Base-by-base conservation (phyloP, 2,329 filamentous ascomycete species). In the Ophiostoma angusticollis region DNA sequence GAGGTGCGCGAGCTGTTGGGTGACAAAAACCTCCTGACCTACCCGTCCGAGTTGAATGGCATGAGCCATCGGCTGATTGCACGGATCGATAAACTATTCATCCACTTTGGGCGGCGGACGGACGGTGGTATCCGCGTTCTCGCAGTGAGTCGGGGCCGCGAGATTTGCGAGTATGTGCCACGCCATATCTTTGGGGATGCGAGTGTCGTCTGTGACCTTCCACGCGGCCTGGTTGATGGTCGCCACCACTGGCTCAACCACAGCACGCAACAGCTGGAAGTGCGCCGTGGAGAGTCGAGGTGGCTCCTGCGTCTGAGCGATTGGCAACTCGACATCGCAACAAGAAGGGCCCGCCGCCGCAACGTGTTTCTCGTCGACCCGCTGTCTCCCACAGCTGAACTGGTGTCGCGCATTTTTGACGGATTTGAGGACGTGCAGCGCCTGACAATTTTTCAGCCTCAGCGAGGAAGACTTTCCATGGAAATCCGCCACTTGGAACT, bases 231-330 rank as follows among this genome's bases (percentile, higher is more conserved):
- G 0, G 44, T 76, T 0, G 52, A 68, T 0, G 54, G 64, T 6
- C 78, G 70, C 35, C 58, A 69, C 0, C 76, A 82, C 44, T 81
- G 75, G 74, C 55, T 80, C 4, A 58, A 80, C 30, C 11, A 76
- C 0, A 34, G 21, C 0, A 52, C 44, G 0, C 44, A 50, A 0
- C 34, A 46, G 0, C 35, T 82, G 0, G 68, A 80, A 31, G 65
- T 78, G 17, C 51, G 52, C 1, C 55, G 63, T 0, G 43, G 51
- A 0, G 53, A 54, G 4, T 12, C 21, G 1, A 23, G 5, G 9
- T 66, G 57, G 61, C 31, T 11, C 0, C 42, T 31, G 14, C 41
- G 9, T 19, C 38, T 0, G 0, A 45, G 40, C 0, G 53, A 59
- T 29, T 68, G 62, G 63, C 36, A 43, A 0, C 40, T 67, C 0